Percentiles rank a stretch among this genome's conserved stretches.
These are phyloP conservation scores for Chrysoporthe puriensis DNA, from an alignment of 2,329 filamentous ascomycete species.

Conservation along the genomic window DNA sequence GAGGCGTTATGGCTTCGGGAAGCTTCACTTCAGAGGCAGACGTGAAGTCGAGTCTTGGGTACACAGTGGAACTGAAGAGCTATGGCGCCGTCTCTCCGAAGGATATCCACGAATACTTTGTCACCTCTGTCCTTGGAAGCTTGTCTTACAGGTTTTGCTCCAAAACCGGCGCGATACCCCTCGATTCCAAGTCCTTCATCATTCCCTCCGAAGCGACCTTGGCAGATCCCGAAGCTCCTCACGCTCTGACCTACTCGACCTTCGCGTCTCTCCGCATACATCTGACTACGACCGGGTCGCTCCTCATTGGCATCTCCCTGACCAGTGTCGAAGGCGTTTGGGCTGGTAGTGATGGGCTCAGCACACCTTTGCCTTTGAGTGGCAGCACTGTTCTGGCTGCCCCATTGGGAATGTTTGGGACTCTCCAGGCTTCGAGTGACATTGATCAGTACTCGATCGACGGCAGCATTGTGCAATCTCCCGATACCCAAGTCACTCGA, in stretches of 20 bases:
- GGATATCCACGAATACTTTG: conserved; percentile 57
- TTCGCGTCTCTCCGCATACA: conserved; percentile 57
- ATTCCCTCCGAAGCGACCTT: conserved; percentile 42
- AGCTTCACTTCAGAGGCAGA: conserved; percentile 36
- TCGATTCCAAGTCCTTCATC: conserved; percentile 58
- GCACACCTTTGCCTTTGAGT: conserved; percentile 44
- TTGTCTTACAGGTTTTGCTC: conserved; percentile 54
- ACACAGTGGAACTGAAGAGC: conserved; percentile 39
- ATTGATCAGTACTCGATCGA: conserved; percentile 41
- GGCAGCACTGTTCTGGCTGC: conserved; percentile 56
- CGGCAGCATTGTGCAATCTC: conserved; percentile 51
- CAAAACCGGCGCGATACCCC: conserved; percentile 51
- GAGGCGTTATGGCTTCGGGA: conserved; percentile 11
- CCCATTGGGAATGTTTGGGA: conserved; percentile 56
- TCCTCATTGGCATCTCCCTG: conserved; percentile 55
- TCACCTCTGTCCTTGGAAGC: conserved; percentile 56
- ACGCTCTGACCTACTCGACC: conserved; percentile 40
- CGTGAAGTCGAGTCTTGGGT: conserved; percentile 31
- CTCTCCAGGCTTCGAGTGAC: conserved; percentile 43
- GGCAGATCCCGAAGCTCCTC: conserved; percentile 36
- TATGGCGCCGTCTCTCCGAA: conserved; percentile 44
- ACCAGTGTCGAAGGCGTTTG: conserved; percentile 52
- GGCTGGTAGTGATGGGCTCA: conserved; percentile 48
- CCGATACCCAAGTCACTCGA: conserved; percentile 55
- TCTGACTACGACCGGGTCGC: conserved; percentile 58